These are phyloP conservation scores for Phytopythium boreale DNA, from an alignment of 352 stramenopile genomes.

Conservation along the genomic window DNA sequence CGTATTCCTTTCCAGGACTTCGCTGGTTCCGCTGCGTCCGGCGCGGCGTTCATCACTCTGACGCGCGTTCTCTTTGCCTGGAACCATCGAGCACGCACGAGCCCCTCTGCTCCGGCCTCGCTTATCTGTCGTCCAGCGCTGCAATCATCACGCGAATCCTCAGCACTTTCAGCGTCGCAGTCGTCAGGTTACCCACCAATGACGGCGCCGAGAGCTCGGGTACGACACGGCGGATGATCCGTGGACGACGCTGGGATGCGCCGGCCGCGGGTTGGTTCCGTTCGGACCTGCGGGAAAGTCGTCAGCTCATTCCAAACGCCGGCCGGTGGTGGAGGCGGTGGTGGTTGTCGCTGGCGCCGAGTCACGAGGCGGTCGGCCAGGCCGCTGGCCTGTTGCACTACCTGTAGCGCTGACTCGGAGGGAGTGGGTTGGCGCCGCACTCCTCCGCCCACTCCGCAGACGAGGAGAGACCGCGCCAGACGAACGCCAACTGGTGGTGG, in stretches of 20 bases:
- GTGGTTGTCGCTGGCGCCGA: background rate
- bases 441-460: no score
- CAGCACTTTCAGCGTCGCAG: background rate
- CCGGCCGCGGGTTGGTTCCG: background rate
- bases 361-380: no score
- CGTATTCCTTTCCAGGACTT: background rate
- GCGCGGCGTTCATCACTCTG: background rate
- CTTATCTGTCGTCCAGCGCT: background rate
- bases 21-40: background rate
- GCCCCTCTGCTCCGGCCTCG: background rate
- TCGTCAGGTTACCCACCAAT: background rate
- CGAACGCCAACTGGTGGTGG: no score
- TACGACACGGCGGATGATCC: no score
- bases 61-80: slow-evolving; percentile 1
- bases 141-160: background rate
- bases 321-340: background rate
- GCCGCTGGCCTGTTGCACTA: no score
- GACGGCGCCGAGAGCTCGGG: no score
- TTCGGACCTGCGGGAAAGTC: slow-evolving; percentile 3
- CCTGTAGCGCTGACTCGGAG: no score
- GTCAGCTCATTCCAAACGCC: background rate
- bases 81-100: background rate
- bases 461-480: no score
- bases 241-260: no score
- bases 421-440: no score